Percentiles rank a stretch among this genome's conserved stretches.
Conservation (phyloP, 164 flowering plant genomes). For the Aristolochia californica region DNA sequence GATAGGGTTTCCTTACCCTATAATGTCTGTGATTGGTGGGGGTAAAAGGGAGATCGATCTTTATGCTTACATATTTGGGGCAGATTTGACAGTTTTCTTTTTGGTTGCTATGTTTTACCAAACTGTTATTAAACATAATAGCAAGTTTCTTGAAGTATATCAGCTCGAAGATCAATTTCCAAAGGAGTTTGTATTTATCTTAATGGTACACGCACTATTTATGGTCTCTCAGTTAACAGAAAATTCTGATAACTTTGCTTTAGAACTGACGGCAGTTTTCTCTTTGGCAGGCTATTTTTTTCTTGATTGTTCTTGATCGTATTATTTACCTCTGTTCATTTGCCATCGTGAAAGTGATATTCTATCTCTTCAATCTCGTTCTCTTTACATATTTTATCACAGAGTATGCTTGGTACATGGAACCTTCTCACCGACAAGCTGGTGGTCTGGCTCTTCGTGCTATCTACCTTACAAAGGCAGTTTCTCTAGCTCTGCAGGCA, state of each 20-base stretch:
- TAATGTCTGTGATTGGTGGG: slow-evolving; percentile 86
- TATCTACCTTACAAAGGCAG: slow-evolving; percentile 80
- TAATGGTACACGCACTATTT: slow-evolving; percentile 48
- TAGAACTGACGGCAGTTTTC: neutral
- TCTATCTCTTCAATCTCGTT: slow-evolving; percentile 67
- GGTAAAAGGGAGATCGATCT: slow-evolving; percentile 91
- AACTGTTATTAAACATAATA: slow-evolving; percentile 73
- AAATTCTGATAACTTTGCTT: neutral
- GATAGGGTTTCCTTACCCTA: slow-evolving; percentile 69
- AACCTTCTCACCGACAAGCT: slow-evolving; percentile 39
- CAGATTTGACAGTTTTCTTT: slow-evolving; percentile 85
- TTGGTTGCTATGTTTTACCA: slow-evolving; percentile 88
- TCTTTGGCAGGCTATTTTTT: slow-evolving; percentile 65
- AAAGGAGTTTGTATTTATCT: slow-evolving; percentile 69
- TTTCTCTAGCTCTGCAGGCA: slow-evolving; percentile 85
- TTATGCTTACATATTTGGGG: slow-evolving; percentile 95
- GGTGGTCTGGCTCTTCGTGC: slow-evolving; percentile 81
- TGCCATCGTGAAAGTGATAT: slow-evolving; percentile 80
- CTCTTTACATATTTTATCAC: slow-evolving; percentile 77
- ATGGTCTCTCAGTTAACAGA: neutral
- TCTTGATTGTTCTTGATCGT: slow-evolving; percentile 94
- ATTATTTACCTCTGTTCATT: slow-evolving; percentile 89
- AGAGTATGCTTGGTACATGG: slow-evolving; percentile 84
- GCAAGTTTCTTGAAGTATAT: slow-evolving; percentile 83
- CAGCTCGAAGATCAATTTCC: slow-evolving; percentile 99